Percentiles rank a stretch among this genome's conserved stretches.
Conservation (phyloP, 148 eudicot species). For the Cornus controversa region DNA sequence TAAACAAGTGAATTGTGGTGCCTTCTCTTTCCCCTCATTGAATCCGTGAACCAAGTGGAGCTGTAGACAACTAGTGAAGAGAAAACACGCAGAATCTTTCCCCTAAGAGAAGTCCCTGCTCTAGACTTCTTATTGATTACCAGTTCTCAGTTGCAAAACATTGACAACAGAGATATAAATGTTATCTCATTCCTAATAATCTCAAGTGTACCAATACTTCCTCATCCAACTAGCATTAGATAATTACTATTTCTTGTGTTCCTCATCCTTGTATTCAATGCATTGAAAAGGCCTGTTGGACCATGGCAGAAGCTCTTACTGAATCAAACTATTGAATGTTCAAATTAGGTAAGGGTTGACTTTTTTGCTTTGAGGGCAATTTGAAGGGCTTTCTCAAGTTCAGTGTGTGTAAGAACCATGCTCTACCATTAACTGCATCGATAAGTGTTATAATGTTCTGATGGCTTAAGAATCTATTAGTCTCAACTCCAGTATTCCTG, state of each 20-base stretch:
- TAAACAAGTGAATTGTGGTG: too few relatives aligned
- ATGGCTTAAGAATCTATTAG: neutral
- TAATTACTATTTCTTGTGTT: neutral
- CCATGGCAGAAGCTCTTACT: neutral
- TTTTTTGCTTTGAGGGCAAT: neutral
- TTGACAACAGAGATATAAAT: neutral
- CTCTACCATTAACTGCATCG: neutral
- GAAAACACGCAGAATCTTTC: too few relatives aligned
- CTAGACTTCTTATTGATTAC: neutral
- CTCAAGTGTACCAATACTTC: neutral
- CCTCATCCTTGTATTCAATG: neutral
- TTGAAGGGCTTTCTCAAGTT: neutral
- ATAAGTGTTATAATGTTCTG: neutral
- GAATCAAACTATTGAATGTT: neutral
- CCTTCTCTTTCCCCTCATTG: too few relatives aligned
- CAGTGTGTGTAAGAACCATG: neutral
- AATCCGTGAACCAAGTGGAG: too few relatives aligned
- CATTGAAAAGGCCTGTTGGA: neutral
- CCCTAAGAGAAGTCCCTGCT: neutral
- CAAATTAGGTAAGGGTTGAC: neutral
- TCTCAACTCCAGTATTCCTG: neutral
- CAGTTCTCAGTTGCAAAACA: neutral
- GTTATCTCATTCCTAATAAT: neutral
- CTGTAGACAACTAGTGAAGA: too few relatives aligned
- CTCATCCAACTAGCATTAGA: neutral